Evolutionary conservation across 2,329 filamentous ascomycete genomes (phyloP).

Genomic region (Lachnellula arida): DNA sequence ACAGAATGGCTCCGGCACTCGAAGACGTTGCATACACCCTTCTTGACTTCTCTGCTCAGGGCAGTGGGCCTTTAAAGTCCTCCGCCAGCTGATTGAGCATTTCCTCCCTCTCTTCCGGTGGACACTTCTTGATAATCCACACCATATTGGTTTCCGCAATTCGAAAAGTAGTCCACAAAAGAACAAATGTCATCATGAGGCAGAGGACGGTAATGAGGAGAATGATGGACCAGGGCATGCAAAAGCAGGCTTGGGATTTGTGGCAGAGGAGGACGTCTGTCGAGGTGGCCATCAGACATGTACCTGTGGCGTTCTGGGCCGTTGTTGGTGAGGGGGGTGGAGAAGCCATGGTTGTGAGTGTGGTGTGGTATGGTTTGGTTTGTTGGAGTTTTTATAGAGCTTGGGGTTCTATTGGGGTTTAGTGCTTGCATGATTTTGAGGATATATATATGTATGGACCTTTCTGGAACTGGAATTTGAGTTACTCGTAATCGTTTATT

Average conservation of each 20-base stretch:
- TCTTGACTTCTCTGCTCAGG: too few relatives aligned
- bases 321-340: background rate
- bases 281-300: background rate
- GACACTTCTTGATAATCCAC: background rate
- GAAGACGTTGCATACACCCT: too few relatives aligned
- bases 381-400: too few relatives aligned
- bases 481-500: too few relatives aligned
- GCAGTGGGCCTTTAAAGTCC: too few relatives aligned
- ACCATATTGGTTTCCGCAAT: background rate
- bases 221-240: background rate
- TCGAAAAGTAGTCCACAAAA: background rate
- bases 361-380: too few relatives aligned
- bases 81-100: background rate
- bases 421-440: too few relatives aligned
- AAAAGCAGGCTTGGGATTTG: background rate
- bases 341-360: background rate
- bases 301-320: background rate
- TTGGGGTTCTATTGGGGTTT: too few relatives aligned
- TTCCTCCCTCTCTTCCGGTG: background rate
- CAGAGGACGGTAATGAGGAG: background rate
- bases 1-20: too few relatives aligned
- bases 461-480: too few relatives aligned
- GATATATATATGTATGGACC: too few relatives aligned
- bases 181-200: background rate
- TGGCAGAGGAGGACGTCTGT: background rate